These are phyloP conservation scores for Aspergillus thermomutatus DNA, from an alignment of 2,329 filamentous ascomycete species.

Conservation along the genomic window DNA sequence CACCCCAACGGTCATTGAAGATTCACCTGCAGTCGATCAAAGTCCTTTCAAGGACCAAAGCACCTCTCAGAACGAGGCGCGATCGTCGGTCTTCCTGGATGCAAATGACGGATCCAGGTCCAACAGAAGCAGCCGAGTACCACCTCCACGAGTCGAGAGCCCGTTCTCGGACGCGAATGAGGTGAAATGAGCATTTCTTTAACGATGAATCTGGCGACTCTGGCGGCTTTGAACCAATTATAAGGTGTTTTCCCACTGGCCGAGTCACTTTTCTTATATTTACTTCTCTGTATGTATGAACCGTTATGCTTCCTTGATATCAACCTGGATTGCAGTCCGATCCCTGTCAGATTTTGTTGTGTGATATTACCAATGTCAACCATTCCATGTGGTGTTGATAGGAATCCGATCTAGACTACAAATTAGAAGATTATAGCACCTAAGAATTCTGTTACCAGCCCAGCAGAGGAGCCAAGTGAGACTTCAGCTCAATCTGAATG, in stretches of 20 bases:
- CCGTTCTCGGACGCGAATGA: slow-evolving; percentile 46
- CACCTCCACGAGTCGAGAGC: slow-evolving; percentile 33
- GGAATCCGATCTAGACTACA: not conserved
- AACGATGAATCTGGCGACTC: slow-evolving; percentile 1
- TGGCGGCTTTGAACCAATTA: not conserved
- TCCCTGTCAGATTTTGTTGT: not conserved
- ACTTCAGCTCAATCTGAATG: no score
- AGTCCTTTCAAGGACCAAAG: slow-evolving; percentile 29
- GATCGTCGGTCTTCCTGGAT: slow-evolving; percentile 17
- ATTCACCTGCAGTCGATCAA: slow-evolving; percentile 22
- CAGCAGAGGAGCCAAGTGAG: no score
- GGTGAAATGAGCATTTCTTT: slow-evolving; percentile 29
- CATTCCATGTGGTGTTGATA: not conserved
- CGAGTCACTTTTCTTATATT: slow-evolving; percentile 1
- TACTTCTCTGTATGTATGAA: slow-evolving; percentile 27
- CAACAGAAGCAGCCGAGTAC: slow-evolving; percentile 28
- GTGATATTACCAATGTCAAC: not conserved
- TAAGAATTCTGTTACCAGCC: no score
- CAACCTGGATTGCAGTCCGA: not conserved
- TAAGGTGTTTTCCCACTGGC: not conserved
- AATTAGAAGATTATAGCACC: no score
- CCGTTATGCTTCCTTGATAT: slow-evolving; percentile 3
- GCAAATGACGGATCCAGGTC: slow-evolving; percentile 23
- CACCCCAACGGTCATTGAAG: slow-evolving; percentile 27
- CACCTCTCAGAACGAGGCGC: slow-evolving; percentile 17